Base-by-base conservation (phyloP, 768 basidiomycete species). In the Lactifluus volemus region DNA sequence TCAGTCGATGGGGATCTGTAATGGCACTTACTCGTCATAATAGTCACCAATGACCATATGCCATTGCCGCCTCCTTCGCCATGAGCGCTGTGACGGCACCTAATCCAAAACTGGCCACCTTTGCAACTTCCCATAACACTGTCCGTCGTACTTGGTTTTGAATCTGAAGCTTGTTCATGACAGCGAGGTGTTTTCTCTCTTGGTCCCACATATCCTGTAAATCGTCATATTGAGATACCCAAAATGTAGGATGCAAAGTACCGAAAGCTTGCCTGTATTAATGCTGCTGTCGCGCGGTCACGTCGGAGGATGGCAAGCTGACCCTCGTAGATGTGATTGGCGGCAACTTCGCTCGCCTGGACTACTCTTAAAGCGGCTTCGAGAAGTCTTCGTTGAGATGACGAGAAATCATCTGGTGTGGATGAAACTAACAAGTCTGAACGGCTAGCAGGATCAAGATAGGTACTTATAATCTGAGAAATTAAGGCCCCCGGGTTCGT, bases 1-100 rank as follows among this genome's bases (percentile, higher is more conserved):
- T 30, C 19, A 9, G 58, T 25, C 41, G 8, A 32, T 17, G 6
- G 6, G 29, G 11, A 21, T 29, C 14, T 45, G 34, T 14, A 51
- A 49, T 57, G 30, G n/a, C 12, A 80, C 91, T 70, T 70, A 96
- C 95, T 97, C 93, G 71, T 98, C 92, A 68, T 98, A 98, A 73
- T 98, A 95, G 72, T 98, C 95, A 44, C 95, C 95, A 55, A 98
- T 98, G 58, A 92, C 92, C 0, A 95, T 97, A 72, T 98, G 95
- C 95, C 95, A 98, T 98, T 0, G 95, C 93, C 12, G 94, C 92
- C 66, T 97, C 88, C 69, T 84, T 88, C 41, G 95, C 89, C 81
- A 96, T 79, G 21, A 96, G 73, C 0, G 91, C 95, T 0, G 95
- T 97, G 0, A 76, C 80, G 5, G 86, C 86, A 5, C 95, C 95